A percentile compares a stretch with the other conserved stretches of the same genome.
Evolutionary conservation across 495 filamentous ascomycete genomes (phyloP).

Genomic region (Jackrogersella minutella): DNA sequence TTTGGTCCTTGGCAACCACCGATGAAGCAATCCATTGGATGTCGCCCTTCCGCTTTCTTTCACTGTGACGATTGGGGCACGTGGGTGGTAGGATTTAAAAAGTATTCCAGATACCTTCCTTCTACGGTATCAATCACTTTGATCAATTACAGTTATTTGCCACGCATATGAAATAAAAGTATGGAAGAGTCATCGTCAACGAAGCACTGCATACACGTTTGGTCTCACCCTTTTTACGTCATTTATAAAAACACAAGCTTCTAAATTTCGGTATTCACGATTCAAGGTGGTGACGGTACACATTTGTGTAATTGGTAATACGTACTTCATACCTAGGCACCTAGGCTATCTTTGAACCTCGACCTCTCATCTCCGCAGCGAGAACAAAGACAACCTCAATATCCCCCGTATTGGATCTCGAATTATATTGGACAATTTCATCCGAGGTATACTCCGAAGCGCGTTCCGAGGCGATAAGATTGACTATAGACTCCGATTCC

Average conservation of each 20-base stretch:
- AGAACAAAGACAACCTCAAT: neutral
- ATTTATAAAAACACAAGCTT: neutral
- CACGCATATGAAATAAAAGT: too few species aligned
- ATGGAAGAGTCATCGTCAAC: neutral
- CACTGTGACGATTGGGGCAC: too few species aligned
- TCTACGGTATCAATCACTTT: too few species aligned
- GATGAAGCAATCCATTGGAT: neutral
- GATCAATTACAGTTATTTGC: too few species aligned
- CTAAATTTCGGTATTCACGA: too few species aligned
- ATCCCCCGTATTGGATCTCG: neutral
- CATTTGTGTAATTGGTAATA: too few species aligned
- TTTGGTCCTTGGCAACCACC: neutral
- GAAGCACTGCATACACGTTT: slow-evolving; percentile 1
- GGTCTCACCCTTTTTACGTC: slow-evolving; percentile 1
- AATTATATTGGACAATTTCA: neutral
- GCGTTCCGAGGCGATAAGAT: slow-evolving; percentile 15
- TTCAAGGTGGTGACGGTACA: too few species aligned
- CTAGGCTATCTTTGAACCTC: neutral
- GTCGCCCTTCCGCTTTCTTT: neutral
- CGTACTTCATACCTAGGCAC: too few species aligned
- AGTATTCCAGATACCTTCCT: too few species aligned
- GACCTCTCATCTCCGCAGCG: neutral
- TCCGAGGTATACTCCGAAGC: slow-evolving; percentile 24
- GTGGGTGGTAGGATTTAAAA: too few species aligned
- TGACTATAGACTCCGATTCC: slow-evolving; percentile 18